Evolutionary conservation across 495 filamentous ascomycete genomes (phyloP).

Genomic region (Penicillium argentinense): DNA sequence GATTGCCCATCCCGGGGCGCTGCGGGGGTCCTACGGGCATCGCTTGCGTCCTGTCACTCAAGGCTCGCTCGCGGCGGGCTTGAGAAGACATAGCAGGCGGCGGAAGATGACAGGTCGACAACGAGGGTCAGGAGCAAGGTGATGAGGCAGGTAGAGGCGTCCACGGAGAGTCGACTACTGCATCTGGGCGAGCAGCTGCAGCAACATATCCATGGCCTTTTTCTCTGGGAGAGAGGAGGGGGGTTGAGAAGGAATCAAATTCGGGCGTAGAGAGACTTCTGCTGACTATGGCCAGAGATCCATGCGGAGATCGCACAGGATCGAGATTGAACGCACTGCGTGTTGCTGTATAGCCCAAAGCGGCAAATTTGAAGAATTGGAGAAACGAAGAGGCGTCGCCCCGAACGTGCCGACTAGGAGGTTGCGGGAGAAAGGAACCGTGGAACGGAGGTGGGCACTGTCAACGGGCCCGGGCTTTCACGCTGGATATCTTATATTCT

Average conservation of each 20-base stretch:
- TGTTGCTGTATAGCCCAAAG: no score
- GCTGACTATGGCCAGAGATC: no score
- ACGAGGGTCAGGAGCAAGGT: not conserved
- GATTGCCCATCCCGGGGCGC: constrained; percentile 31
- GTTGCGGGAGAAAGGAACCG: no score
- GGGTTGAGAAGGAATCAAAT: not conserved
- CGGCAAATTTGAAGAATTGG: not conserved
- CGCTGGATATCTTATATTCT: no score
- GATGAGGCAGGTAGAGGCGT: not conserved
- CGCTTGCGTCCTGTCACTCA: constrained; percentile 34
- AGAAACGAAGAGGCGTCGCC: not conserved
- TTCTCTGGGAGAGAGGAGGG: constrained; percentile 1
- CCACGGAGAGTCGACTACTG: constrained; percentile 29
- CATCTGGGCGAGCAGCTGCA: constrained; percentile 28
- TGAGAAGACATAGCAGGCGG: constrained; percentile 13
- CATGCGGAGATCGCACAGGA: no score
- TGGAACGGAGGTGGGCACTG: constrained; percentile 6
- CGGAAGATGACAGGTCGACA: no score
- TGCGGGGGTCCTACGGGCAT: constrained; percentile 21
- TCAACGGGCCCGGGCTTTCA: no score
- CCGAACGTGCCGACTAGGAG: no score
- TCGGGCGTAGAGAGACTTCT: no score
- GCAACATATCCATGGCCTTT: constrained; percentile 41
- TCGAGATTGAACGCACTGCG: no score
- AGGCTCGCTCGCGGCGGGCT: constrained; percentile 29